A percentile compares a stretch with the other conserved stretches of the same genome.
These are phyloP conservation scores for Rhodotorula sp. DNA, from an alignment of 1,284 basidiomycete genomes.

Conservation along the genomic window DNA sequence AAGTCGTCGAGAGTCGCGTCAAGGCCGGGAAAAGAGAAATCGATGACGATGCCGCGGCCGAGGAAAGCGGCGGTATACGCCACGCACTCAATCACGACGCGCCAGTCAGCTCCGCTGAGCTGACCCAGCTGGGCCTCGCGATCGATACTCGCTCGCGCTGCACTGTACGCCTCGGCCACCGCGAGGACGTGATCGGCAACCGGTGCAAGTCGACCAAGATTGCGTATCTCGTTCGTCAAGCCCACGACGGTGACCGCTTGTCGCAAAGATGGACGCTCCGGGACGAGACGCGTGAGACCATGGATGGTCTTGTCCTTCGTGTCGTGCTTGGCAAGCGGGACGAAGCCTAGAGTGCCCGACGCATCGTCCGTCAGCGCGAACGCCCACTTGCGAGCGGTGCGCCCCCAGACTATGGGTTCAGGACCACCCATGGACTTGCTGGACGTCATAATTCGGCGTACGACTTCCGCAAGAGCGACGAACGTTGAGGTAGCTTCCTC, in stretches of 20 bases:
- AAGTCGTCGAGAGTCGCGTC: constrained; percentile 34
- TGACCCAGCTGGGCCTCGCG: neutral
- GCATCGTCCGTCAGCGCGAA: constrained; percentile 1
- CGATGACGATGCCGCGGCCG: neutral
- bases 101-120: constrained; percentile 30
- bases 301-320: neutral
- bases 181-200: neutral
- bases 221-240: constrained; percentile 15
- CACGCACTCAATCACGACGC: constrained; percentile 30
- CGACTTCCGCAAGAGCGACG: constrained; percentile 14
- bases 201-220: constrained; percentile 3
- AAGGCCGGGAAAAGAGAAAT: constrained; percentile 32
- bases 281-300: neutral
- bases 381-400: constrained; percentile 15
- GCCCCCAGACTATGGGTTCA: neutral
- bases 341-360: constrained; percentile 14
- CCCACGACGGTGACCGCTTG: constrained; percentile 16
- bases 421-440: neutral
- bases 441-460: constrained; percentile 11
- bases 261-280: constrained; percentile 10
- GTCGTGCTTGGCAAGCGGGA: neutral
- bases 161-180: constrained; percentile 30
- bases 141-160: neutral
- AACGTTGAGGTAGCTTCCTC: constrained; percentile 12
- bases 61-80: constrained; percentile 16